phyloP scores from a whole-genome alignment of 148 eudicot genomes.

The Arctostaphylos glauca region DNA sequence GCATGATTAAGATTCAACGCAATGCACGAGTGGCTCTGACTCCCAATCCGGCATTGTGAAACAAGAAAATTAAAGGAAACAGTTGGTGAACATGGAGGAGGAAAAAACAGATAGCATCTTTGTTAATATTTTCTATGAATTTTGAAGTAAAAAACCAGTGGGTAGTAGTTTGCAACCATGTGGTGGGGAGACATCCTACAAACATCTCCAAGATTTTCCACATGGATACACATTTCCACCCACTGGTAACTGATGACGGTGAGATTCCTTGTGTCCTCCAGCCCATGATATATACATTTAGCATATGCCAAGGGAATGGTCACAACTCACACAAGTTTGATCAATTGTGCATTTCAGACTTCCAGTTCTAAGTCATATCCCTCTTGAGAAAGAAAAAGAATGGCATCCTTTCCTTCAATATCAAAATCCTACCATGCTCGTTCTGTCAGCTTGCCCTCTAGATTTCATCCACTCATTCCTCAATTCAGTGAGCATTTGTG shows the following conservation, averaged over 20 bases:
- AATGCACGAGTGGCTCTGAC: not conserved
- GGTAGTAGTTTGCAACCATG: not conserved
- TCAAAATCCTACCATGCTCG: constrained; percentile 26
- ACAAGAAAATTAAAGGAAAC: too few relatives aligned
- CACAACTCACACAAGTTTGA: not conserved
- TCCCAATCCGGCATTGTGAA: not conserved
- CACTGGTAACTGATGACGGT: not conserved
- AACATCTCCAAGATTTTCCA: not conserved
- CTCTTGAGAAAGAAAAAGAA: not conserved
- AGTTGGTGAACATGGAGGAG: too few relatives aligned
- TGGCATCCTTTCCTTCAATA: constrained; percentile 25
- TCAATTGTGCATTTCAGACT: not conserved
- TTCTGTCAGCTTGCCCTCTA: constrained; percentile 33
- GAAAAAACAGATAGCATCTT: too few relatives aligned
- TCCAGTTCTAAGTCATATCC: not conserved
- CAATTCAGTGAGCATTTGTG: constrained; percentile 32
- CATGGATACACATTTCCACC: not conserved
- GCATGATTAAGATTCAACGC: not conserved
- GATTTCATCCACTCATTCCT: constrained; percentile 21
- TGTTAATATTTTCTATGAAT: not conserved
- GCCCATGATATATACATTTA: not conserved
- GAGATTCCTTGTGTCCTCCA: constrained; percentile 16
- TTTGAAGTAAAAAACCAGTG: not conserved
- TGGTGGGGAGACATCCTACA: not conserved
- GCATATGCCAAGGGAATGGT: not conserved